Evolutionary conservation across 2,329 filamentous ascomycete genomes (phyloP), one percentile per base, ranked within the genome.

Genomic region (Colletotrichum chlorophyti): DNA sequence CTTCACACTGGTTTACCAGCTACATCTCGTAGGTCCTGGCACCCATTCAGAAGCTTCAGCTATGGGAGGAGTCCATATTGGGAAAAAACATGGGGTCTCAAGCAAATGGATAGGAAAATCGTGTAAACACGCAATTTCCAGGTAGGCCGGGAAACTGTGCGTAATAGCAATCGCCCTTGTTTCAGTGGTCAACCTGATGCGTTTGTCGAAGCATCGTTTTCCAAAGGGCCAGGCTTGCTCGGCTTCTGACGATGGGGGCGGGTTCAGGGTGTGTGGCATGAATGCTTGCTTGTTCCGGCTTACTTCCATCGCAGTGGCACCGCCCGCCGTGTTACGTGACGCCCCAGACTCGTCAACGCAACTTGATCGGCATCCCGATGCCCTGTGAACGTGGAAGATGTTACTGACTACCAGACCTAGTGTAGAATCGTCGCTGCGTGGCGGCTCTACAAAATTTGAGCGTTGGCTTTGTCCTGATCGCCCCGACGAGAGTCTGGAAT

Each of bases 261-360:
- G 42, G n/a, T n/a, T 47, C 35, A 15, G 32, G 26, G 8, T 23
- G 14, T 29, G 24, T 50, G 43, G 19, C 43, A 17, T 32, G 49
- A 21, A 21, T 27, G 35, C 42, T 34, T 32, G 49, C 50, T 58
- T 23, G 12, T 42, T 59, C 32, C 52, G 26, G 51, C 51, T 55
- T 60, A 29, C 43, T 49, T 55, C 42, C 35, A 48, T n/a, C n/a
- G n/a, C n/a, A n/a, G n/a, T 21, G 55, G 55, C 55, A 59, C 38
- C 23, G 51, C 57, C 51, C 38, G 45, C 42, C 49, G 49, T 49
- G 55, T 45, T 59, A 55, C 43, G 55, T 59, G 42, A 55, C 51
- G 57, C 43, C 52, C 32, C 35, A 45, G 57, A 43, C 29, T 48
- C 45, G 27, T 50, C 43, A 41, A 26, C 32, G 26, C 35, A 17